Percentiles rank a stretch among this genome's conserved stretches.
phyloP scores from a whole-genome alignment of 176 grass and related monocot genomes.

The bread wheat (Triticum aestivum) region DNA sequence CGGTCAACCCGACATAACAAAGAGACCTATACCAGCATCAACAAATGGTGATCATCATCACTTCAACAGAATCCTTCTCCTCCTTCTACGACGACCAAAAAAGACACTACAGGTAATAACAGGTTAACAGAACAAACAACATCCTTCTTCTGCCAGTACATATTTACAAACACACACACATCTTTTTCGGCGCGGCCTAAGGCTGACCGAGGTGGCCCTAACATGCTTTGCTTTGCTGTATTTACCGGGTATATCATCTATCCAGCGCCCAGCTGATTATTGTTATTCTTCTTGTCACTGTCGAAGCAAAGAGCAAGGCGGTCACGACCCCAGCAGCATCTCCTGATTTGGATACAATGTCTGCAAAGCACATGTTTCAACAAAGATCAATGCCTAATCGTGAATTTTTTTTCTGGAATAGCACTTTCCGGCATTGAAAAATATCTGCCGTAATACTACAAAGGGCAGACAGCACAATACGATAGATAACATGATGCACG shows the following conservation, averaged over 20 bases:
- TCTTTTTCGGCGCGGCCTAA: background rate
- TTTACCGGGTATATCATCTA: conserved; percentile 35
- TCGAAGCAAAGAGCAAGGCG: conserved; percentile 25
- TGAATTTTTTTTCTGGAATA: background rate
- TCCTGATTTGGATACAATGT: conserved; percentile 22
- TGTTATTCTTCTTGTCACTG: conserved; percentile 39
- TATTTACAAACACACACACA: conserved; percentile 63
- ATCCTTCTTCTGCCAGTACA: conserved; percentile 31
- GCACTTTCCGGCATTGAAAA: background rate
- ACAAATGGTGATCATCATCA: conserved; percentile 32
- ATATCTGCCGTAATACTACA: too few relatives aligned
- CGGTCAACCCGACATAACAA: background rate
- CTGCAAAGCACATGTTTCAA: conserved; percentile 23
- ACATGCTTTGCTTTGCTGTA: conserved; percentile 31
- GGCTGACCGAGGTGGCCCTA: conserved; percentile 27
- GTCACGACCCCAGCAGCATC: conserved; percentile 17
- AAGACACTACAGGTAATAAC: background rate
- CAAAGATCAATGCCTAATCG: background rate
- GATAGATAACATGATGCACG: background rate
- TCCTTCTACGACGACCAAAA: background rate
- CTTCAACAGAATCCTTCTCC: conserved; percentile 19
- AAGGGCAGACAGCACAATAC: background rate
- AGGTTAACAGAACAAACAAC: conserved; percentile 36
- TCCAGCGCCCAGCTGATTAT: conserved; percentile 36
- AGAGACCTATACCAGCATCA: conserved; percentile 40